Base-by-base conservation (phyloP, 2,329 filamentous ascomycete species). In the Penicillium crustosum region DNA sequence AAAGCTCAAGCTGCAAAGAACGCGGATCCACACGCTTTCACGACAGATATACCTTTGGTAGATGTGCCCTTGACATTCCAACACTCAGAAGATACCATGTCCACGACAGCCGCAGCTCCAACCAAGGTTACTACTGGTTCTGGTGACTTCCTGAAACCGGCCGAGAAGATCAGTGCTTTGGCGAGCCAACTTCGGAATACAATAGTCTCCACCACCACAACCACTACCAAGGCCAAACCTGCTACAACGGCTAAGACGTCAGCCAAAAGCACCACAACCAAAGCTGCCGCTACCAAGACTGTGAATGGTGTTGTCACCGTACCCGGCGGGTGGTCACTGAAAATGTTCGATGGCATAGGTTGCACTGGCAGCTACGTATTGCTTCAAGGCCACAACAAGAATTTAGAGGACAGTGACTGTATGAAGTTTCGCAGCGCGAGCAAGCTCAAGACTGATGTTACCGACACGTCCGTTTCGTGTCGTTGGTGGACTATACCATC, bases 341-440 rank as follows among this genome's bases (percentile, higher is more conserved):
- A 7, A 21, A 53, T 57, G 55, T 57, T 36, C 10, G 17, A 25
- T 8, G 29, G 9, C 2, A 6, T n/a, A 0, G 17, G 33, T 9
- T 57, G 55, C 21, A 15, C n/a, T 6, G 49, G 42, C 6, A 35
- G 27, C n/a, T 57, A 57, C 13, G 29, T 53, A n/a, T 3, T 21
- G 6, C 15, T 57, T 4, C 25, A 47, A 47, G 55, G 55, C 2
- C 49, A 57, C 23, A 57, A 57, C 21, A 53, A 53, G 17, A 23
- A 48, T 1, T 31, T 47, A 10, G 25, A 21, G 1, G 48, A 57
- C 9, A 42, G 41, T 25, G 19, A 33, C 9, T 57, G 55, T 4
- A 10, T 53, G 19, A 19, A 36, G 15, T 12, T 53, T 8, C 12
- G 49, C 29, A 7, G 10, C 2, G 27, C 15, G 19, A 45, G 21